phyloP scores from a whole-genome alignment of 805 yeast genomes.

The Pichia insulana region DNA sequence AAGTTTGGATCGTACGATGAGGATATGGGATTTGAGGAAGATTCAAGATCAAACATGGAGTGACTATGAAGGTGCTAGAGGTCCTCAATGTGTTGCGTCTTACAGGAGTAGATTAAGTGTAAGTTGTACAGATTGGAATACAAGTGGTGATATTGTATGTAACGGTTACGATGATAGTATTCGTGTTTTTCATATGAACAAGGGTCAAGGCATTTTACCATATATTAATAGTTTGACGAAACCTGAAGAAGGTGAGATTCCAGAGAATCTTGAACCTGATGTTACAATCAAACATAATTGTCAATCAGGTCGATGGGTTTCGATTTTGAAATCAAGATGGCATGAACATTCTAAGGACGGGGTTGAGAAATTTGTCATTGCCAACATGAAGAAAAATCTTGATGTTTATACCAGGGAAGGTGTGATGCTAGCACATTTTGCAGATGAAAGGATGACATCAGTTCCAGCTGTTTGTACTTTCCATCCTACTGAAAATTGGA shows the following conservation, averaged over 20 bases:
- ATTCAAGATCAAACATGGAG: slow-evolving; percentile 45
- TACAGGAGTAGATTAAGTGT: slow-evolving; percentile 73
- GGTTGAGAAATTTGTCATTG: slow-evolving; percentile 78
- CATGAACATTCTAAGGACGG: slow-evolving; percentile 64
- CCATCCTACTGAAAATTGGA: slow-evolving; percentile 85
- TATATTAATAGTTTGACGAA: slow-evolving; percentile 10
- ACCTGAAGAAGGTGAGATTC: slow-evolving; percentile 21
- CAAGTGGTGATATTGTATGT: slow-evolving; percentile 62
- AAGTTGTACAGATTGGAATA: slow-evolving; percentile 78
- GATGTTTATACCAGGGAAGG: slow-evolving; percentile 80
- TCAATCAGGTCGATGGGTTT: slow-evolving; percentile 96
- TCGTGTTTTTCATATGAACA: slow-evolving; percentile 50
- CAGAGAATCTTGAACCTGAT: slow-evolving; percentile 46
- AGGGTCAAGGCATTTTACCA: slow-evolving; percentile 24
- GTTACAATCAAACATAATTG: slow-evolving; percentile 77
- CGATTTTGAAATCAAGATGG: slow-evolving; percentile 84
- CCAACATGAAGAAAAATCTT: slow-evolving; percentile 82
- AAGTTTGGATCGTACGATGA: slow-evolving; percentile 76
- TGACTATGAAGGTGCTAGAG: slow-evolving; percentile 37
- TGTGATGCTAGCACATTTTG: slow-evolving; percentile 65
- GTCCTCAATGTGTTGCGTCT: slow-evolving; percentile 48
- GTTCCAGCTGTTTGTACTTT: slow-evolving; percentile 86
- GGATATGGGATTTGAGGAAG: slow-evolving; percentile 79
- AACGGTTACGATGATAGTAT: slow-evolving; percentile 90
- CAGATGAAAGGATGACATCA: slow-evolving; percentile 55